phyloP scores from a whole-genome alignment of 495 filamentous ascomycete genomes.

The Aspergillus haitiensis region DNA sequence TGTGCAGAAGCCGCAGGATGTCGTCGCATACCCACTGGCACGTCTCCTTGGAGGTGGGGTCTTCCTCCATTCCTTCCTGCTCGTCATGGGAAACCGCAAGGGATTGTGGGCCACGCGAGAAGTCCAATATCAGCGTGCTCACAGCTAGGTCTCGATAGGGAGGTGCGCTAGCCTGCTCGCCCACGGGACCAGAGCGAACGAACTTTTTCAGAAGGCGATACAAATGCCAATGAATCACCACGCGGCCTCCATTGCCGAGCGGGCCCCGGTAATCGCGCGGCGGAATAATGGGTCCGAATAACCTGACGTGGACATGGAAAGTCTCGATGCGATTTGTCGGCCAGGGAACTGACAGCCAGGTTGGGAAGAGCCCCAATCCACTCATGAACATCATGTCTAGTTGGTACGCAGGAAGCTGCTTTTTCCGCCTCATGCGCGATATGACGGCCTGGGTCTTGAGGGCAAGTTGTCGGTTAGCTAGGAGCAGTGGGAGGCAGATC shows the following conservation, averaged over 20 bases:
- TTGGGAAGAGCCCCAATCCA: slow-evolving; percentile 19
- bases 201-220: slow-evolving; percentile 25
- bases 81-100: neutral
- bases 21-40: neutral
- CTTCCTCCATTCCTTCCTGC: neutral
- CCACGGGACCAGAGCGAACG: slow-evolving; percentile 24
- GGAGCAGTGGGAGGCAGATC: neutral
- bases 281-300: slow-evolving; percentile 19
- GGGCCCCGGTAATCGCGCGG: neutral
- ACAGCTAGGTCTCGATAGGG: neutral
- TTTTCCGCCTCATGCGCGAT: neutral
- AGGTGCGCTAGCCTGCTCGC: neutral
- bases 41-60: neutral
- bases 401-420: neutral
- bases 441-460: neutral
- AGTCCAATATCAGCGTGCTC: slow-evolving; percentile 2
- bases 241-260: slow-evolving; percentile 12
- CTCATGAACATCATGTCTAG: slow-evolving; percentile 20
- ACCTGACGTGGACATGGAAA: slow-evolving; percentile 15
- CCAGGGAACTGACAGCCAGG: slow-evolving; percentile 23
- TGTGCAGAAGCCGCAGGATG: neutral
- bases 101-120: neutral
- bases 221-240: slow-evolving; percentile 25
- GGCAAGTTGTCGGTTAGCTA: neutral
- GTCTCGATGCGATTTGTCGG: slow-evolving; percentile 16